Percentiles rank a stretch among this genome's conserved stretches.
These are phyloP conservation scores for Catenaria anguillulae DNA, from an alignment of 371 early-diverging fungal species.

Conservation along the genomic window DNA sequence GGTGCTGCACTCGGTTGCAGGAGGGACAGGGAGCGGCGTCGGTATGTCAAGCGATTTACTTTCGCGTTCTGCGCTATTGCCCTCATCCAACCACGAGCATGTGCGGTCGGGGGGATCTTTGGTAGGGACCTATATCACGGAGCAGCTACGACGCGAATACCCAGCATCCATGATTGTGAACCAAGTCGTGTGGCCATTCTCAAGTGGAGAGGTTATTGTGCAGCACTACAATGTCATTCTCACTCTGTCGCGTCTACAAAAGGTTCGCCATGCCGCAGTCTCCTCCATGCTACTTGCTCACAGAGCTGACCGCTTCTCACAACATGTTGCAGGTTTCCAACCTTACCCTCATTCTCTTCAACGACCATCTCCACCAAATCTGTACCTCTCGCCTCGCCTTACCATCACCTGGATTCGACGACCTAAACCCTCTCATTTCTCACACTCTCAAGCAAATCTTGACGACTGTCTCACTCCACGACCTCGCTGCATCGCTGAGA, in stretches of 20 bases:
- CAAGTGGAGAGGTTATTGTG: slow-evolving; percentile 8
- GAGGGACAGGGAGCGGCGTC: slow-evolving; percentile 10
- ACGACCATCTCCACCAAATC: slow-evolving; percentile 10
- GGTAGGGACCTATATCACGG: slow-evolving; percentile 9
- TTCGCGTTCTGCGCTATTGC: background rate
- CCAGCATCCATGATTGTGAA: slow-evolving; percentile 9
- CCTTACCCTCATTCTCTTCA: background rate
- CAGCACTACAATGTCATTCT: slow-evolving; percentile 11
- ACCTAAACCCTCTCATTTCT: slow-evolving; percentile 5
- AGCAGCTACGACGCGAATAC: slow-evolving; percentile 4
- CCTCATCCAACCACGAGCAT: background rate
- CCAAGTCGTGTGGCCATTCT: slow-evolving; percentile 10
- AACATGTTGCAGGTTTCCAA: background rate
- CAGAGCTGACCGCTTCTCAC: too few species aligned
- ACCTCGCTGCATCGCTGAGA: background rate
- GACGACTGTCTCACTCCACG: background rate
- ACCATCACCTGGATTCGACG: background rate
- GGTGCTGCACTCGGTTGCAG: slow-evolving; percentile 7
- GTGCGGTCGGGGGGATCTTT: background rate
- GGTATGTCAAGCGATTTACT: background rate
- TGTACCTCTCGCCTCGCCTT: slow-evolving; percentile 3
- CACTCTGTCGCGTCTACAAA: background rate
- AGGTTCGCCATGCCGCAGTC: slow-evolving; percentile 1
- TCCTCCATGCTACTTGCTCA: background rate
- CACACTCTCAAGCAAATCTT: background rate